Percentiles rank a stretch among this genome's conserved stretches.
These are phyloP conservation scores for Metrosideros polymorpha DNA, from an alignment of 441 rosid genomes.

Conservation along the genomic window DNA sequence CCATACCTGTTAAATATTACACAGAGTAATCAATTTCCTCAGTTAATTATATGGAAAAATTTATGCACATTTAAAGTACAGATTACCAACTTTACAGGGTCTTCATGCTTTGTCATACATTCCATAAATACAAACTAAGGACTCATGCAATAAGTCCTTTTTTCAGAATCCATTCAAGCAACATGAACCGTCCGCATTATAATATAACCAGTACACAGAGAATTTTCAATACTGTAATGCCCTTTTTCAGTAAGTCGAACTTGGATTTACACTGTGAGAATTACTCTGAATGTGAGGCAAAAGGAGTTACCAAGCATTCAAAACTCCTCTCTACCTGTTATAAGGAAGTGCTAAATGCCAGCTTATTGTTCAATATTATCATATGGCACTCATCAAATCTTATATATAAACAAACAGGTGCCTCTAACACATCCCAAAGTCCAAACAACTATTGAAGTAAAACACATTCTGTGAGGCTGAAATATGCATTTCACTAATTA, in stretches of 20 bases:
- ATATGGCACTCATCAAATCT: background rate
- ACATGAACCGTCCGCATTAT: background rate
- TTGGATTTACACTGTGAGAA: background rate
- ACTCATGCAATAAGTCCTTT: background rate
- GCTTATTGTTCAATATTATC: background rate
- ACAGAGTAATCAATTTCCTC: background rate
- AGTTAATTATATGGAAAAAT: background rate
- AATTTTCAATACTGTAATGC: background rate
- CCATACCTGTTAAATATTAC: conserved; percentile 51
- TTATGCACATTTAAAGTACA: background rate
- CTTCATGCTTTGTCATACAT: background rate
- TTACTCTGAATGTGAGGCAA: background rate
- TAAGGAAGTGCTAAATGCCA: background rate
- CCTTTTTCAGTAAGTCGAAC: background rate
- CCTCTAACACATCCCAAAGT: background rate
- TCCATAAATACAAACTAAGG: background rate
- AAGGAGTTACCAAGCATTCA: background rate
- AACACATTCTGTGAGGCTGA: background rate
- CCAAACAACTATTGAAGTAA: background rate
- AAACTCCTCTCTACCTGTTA: background rate
- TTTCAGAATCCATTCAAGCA: background rate
- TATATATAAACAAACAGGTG: background rate
- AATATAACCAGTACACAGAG: background rate
- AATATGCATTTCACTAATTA: background rate
- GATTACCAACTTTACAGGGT: background rate